Base-by-base conservation (phyloP, 345 rosid genomes). In the Corymbia maculata region DNA sequence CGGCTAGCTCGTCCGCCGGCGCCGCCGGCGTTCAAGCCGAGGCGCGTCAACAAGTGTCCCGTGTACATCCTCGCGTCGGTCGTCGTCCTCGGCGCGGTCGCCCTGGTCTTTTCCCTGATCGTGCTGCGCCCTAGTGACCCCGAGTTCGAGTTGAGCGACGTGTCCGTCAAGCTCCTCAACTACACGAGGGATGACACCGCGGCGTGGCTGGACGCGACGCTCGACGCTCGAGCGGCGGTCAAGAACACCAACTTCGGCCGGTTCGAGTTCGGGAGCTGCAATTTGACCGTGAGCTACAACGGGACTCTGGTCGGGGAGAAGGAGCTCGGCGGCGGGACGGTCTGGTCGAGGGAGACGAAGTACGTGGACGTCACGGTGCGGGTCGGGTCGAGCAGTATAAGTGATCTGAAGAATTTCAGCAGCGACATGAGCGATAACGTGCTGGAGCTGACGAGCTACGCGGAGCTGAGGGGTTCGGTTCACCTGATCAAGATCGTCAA, bases 181-280 rank as follows among this genome's bases (percentile, higher is more conserved):
- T 53, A 85, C 68, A 75, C 84, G 28, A 45, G 42, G 47, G 11
- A 16, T 17, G 19, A 47, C 42, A 13, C 51, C 26, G 6, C 68
- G 4, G 30, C 87, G 6, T 70, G 82, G 22, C 59, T 87, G 64
- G 87, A 47, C 84, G 86, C 49, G 44, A 85, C 79, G 5, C 86
- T 90, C n/a, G 49, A 55, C 13, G 89, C 52, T 4, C 55, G 26
- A 8, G 13, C 66, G 64, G 70, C 52, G 6, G 30, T 90, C 42
- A 36, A 50, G 86, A 90, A 90, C 90, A 32, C 55, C n/a, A 90
- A 90, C 88, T 90, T 90, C 32, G 91, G 91, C 8, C 44, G 84
- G 52, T 90, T 88, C 84, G 89, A 87, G 51, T 86, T 21, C 32
- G 79, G 86, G 36, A 89, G 50, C 61, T 15, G 86, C 87, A 85